A percentile compares a stretch with the other conserved stretches of the same genome.
Conservation (phyloP, 305 asterid genomes). For the Ruellia speciosa region DNA sequence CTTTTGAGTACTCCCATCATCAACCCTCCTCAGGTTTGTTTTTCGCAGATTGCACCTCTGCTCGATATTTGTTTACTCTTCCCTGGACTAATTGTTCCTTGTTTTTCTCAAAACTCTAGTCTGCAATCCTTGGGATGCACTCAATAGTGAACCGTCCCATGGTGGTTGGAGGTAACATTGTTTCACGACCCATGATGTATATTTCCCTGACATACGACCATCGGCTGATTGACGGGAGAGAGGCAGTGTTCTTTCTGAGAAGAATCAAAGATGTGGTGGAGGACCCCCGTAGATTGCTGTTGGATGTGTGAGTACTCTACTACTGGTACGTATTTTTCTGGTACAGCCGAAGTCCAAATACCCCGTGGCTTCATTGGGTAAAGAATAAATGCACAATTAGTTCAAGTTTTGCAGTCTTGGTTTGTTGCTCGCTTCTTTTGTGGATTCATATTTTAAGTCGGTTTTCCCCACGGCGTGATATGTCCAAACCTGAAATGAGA, state of each 20-base stretch:
- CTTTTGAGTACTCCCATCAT: conserved; percentile 95
- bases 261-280: conserved; percentile 94
- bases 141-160: conserved; percentile 90
- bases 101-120: conserved; percentile 36
- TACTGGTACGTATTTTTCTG: too few relatives aligned
- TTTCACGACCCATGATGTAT: conserved; percentile 97
- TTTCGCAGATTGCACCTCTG: too few relatives aligned
- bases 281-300: conserved; percentile 86
- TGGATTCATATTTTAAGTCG: too few relatives aligned
- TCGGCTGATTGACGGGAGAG: conserved; percentile 97
- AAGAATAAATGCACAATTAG: too few relatives aligned
- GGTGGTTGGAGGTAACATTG: conserved; percentile 88
- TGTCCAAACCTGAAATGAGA: too few relatives aligned
- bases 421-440: too few relatives aligned
- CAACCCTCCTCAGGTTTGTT: conserved; percentile 92
- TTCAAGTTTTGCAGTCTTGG: too few relatives aligned
- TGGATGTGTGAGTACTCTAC: conserved; percentile 48
- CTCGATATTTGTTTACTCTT: neutral
- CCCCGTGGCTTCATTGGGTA: too few relatives aligned
- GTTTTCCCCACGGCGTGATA: too few relatives aligned
- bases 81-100: conserved; percentile 5
- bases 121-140: conserved; percentile 97
- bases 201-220: conserved; percentile 93
- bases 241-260: conserved; percentile 88
- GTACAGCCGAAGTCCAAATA: too few relatives aligned